These are phyloP conservation scores for Lophiostoma macrostomum DNA, from an alignment of 495 filamentous ascomycete genomes.

Conservation along the genomic window DNA sequence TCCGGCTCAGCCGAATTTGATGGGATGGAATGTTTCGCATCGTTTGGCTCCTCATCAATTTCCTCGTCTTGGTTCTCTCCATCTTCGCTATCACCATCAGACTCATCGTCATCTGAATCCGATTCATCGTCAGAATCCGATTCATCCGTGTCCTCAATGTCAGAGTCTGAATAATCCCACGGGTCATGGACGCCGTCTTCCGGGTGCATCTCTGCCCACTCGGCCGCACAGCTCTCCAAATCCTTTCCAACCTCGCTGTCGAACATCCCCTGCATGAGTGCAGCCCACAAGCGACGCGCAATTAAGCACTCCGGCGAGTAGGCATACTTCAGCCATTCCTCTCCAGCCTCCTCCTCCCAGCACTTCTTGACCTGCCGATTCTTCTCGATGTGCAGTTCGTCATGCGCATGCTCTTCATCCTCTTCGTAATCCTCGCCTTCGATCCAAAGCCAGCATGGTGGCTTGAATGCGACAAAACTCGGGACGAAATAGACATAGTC, in stretches of 20 bases:
- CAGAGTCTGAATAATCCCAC: no score
- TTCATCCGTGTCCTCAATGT: no score
- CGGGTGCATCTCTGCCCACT: no score
- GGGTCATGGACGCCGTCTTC: no score
- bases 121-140: not conserved
- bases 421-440: not conserved
- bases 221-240: not conserved
- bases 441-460: not conserved
- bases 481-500: not conserved
- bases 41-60: not conserved
- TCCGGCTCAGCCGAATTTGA: no score
- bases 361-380: no score
- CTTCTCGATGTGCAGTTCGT: not conserved
- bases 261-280: not conserved
- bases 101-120: not conserved
- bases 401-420: not conserved
- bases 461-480: not conserved
- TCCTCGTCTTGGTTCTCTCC: not conserved
- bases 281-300: not conserved
- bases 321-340: not conserved
- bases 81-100: not conserved
- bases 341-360: not conserved
- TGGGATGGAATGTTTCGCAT: not conserved
- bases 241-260: not conserved
- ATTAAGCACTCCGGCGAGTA: slow-evolving; percentile 2